Evolutionary conservation across 768 basidiomycete species (phyloP).

Genomic region (Mycena pura): DNA sequence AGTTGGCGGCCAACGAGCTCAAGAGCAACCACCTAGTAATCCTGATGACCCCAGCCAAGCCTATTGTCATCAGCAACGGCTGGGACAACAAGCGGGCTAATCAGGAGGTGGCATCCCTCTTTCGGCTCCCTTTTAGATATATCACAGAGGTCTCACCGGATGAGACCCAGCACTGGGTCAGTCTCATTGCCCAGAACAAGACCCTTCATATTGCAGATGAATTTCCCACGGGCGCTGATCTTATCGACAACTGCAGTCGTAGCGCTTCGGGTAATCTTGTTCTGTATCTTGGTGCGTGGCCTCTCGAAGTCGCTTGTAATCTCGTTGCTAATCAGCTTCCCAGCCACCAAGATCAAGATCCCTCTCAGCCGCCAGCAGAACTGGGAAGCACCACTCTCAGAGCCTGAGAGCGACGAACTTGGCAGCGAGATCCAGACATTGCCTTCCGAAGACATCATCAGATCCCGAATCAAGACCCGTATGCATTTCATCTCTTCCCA

Average conservation of each 20-base stretch:
- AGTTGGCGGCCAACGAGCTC: no score
- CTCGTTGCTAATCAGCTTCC: background rate
- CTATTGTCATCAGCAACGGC: background rate
- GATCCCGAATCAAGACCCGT: background rate
- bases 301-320: background rate
- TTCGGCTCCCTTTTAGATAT: no score
- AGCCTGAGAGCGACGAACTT: background rate
- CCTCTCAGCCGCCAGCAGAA: background rate
- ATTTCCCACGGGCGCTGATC: background rate
- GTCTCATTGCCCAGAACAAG: background rate
- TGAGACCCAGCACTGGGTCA: background rate
- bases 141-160: background rate
- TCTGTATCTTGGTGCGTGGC: background rate
- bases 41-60: background rate
- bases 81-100: background rate
- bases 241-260: background rate
- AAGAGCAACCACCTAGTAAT: no score
- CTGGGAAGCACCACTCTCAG: background rate
- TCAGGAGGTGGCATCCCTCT: no score
- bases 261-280: background rate
- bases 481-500: no score
- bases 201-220: background rate
- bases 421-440: background rate
- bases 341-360: background rate
- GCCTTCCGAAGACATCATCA: background rate